phyloP scores from a whole-genome alignment of 768 basidiomycete genomes.

The Termitomyces sp. region DNA sequence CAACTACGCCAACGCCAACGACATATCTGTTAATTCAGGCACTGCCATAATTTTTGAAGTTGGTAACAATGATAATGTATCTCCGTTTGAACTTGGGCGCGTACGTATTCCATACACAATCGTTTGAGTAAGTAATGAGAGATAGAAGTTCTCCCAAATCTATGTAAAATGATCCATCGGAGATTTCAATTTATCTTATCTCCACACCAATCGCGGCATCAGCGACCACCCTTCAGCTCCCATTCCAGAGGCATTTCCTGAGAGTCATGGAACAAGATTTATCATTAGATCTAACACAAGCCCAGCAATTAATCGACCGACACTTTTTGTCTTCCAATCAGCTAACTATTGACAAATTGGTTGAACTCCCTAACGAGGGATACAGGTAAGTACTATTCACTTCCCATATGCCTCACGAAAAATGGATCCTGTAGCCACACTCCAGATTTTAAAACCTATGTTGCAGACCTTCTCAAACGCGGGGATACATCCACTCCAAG shows the following conservation, averaged over 20 bases:
- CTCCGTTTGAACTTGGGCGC: neutral
- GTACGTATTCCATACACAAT: neutral
- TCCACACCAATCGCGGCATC: neutral
- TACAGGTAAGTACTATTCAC: conserved; percentile 10
- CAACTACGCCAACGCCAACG: too few species aligned
- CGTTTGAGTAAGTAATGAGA: too few species aligned
- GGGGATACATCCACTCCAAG: conserved; percentile 3
- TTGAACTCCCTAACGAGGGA: conserved; percentile 10
- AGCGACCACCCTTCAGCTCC: neutral
- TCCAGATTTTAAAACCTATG: conserved; percentile 13
- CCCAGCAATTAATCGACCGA: conserved; percentile 11
- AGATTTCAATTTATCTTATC: conserved; percentile 1
- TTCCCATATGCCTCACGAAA: neutral
- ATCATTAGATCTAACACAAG: conserved; percentile 10
- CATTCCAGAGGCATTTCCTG: neutral
- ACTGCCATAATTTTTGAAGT: too few species aligned
- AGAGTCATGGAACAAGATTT: neutral
- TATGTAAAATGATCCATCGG: neutral
- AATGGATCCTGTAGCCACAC: conserved; percentile 7
- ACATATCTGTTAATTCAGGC: neutral
- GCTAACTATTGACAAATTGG: conserved; percentile 6
- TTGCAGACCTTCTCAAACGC: conserved; percentile 10
- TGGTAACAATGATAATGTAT: neutral
- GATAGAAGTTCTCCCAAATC: too few species aligned
- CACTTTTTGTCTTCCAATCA: conserved; percentile 7